Evolutionary conservation across 495 filamentous ascomycete genomes (phyloP).

Genomic region (Umbilicaria muhlenbergii): DNA sequence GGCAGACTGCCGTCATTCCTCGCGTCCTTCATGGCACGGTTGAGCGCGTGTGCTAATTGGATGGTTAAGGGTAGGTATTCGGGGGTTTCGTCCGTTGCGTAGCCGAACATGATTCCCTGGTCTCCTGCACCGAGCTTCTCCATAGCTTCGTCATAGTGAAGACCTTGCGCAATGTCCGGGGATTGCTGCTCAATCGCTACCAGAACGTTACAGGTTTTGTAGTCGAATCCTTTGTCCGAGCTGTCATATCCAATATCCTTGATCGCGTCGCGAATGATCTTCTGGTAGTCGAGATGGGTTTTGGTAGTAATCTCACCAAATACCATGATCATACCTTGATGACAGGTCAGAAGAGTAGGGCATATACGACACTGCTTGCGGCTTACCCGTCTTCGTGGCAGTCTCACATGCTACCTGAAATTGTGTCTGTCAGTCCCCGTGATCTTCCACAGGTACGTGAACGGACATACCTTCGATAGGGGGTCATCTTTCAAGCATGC

Average conservation of each 20-base stretch:
- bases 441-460: background rate
- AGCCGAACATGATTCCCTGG: slow-evolving; percentile 99
- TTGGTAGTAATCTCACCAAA: slow-evolving; percentile 99
- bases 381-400: slow-evolving; percentile 85
- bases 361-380: background rate
- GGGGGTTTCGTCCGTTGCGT: slow-evolving; percentile 98
- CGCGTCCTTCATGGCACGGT: slow-evolving; percentile 77
- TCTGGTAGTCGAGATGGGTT: slow-evolving; percentile 90
- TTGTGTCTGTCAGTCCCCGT: background rate
- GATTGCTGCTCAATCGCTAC: slow-evolving; percentile 99
- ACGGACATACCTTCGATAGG: slow-evolving; percentile 60
- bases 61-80: slow-evolving; percentile 91
- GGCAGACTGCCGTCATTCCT: slow-evolving; percentile 74
- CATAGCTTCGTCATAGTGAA: slow-evolving; percentile 89
- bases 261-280: slow-evolving; percentile 85
- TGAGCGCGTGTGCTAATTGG: slow-evolving; percentile 88
- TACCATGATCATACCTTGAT: slow-evolving; percentile 84
- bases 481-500: slow-evolving; percentile 89
- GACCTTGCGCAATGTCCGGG: slow-evolving; percentile 95
- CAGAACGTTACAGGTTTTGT: slow-evolving; percentile 98
- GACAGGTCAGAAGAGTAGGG: slow-evolving; percentile 3
- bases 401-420: slow-evolving; percentile 80
- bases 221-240: slow-evolving; percentile 96
- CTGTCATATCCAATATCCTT: slow-evolving; percentile 97
- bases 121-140: slow-evolving; percentile 98